Evolutionary conservation across 2,329 filamentous ascomycete species (phyloP).

Genomic region (Emmonsia crescens): DNA sequence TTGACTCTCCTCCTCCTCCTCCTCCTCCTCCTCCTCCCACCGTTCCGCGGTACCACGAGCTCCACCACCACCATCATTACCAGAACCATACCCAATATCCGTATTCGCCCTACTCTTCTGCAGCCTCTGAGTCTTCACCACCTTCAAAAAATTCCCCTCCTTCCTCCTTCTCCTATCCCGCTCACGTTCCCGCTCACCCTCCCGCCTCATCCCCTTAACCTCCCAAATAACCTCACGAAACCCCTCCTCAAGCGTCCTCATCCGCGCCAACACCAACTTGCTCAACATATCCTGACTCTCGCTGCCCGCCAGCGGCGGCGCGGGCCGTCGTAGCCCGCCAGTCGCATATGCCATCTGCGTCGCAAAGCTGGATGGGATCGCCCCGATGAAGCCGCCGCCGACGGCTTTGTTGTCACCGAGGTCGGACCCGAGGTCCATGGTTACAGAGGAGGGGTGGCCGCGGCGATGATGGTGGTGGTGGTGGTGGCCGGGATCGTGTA

Average conservation of each 20-base stretch:
- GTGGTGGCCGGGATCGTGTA: conserved; percentile 29
- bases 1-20: neutral
- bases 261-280: conserved; percentile 71
- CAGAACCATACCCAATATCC: neutral
- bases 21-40: neutral
- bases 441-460: conserved; percentile 46
- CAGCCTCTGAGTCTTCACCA: neutral
- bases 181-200: conserved; percentile 14
- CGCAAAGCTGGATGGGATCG: conserved; percentile 63
- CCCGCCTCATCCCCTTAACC: conserved; percentile 52
- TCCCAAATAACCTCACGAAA: conserved; percentile 79
- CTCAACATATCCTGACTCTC: conserved; percentile 62
- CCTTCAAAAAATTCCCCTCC: neutral
- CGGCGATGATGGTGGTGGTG: neutral
- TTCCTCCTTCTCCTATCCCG: neutral
- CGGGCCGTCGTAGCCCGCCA: conserved; percentile 44
- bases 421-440: conserved; percentile 65
- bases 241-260: conserved; percentile 87
- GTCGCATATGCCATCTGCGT: conserved; percentile 69
- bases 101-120: neutral
- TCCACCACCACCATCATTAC: neutral
- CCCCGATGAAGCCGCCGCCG: conserved; percentile 50
- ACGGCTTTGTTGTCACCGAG: conserved; percentile 52
- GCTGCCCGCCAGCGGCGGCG: conserved; percentile 22
- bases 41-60: neutral